phyloP scores from a whole-genome alignment of 2,329 filamentous ascomycete species.

The Alternaria gansuensis region DNA sequence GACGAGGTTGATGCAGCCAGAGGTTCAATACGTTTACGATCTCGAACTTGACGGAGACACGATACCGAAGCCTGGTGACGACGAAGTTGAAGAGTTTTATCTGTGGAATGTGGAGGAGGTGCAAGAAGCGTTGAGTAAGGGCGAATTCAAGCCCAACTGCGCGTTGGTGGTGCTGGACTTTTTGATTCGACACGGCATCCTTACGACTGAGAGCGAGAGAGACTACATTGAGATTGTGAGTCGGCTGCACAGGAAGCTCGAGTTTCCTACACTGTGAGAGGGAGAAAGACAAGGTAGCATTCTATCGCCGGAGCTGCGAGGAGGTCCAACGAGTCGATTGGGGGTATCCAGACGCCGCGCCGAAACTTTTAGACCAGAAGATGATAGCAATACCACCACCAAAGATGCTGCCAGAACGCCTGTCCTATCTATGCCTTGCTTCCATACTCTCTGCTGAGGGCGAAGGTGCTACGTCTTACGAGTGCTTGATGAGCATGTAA shows the following conservation, averaged over 20 bases:
- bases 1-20: slow-evolving; percentile 82
- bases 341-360: slow-evolving; percentile 48
- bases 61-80: slow-evolving; percentile 79
- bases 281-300: slow-evolving; percentile 9
- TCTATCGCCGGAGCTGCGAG: slow-evolving; percentile 3
- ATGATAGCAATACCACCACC: slow-evolving; percentile 41
- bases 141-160: slow-evolving; percentile 93
- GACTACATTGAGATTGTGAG: slow-evolving; percentile 78
- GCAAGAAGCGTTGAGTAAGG: slow-evolving; percentile 71
- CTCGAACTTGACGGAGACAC: slow-evolving; percentile 76
- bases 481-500: slow-evolving; percentile 95
- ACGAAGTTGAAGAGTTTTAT: slow-evolving; percentile 86
- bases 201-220: slow-evolving; percentile 80
- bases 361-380: slow-evolving; percentile 42
- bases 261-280: slow-evolving; percentile 68
- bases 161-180: slow-evolving; percentile 86
- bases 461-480: slow-evolving; percentile 24
- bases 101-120: slow-evolving; percentile 81
- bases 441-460: slow-evolving; percentile 16
- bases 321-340: slow-evolving; percentile 30
- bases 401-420: slow-evolving; percentile 42
- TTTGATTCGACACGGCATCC: slow-evolving; percentile 82
- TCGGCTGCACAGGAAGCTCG: slow-evolving; percentile 78
- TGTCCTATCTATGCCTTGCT: slow-evolving; percentile 42
- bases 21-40: slow-evolving; percentile 92